Evolutionary conservation across 2,329 filamentous ascomycete species (phyloP).

Genomic region (Sporothrix luriei): DNA sequence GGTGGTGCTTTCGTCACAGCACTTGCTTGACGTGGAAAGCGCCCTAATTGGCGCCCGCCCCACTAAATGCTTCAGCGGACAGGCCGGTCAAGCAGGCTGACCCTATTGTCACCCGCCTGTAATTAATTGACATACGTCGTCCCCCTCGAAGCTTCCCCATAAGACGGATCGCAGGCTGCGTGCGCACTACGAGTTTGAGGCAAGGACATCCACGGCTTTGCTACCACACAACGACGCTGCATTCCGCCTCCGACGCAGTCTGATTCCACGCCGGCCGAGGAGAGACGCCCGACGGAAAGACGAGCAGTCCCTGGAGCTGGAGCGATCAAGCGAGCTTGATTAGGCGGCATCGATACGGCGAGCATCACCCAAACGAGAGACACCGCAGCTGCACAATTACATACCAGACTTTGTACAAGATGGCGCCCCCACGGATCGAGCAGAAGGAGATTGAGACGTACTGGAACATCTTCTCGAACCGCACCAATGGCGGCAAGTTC

Average conservation of each 20-base stretch:
- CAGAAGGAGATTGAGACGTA: slow-evolving; percentile 65
- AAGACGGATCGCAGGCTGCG: neutral
- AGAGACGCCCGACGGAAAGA: neutral
- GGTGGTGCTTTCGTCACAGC: neutral
- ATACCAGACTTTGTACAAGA: slow-evolving; percentile 40
- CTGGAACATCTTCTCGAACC: slow-evolving; percentile 65
- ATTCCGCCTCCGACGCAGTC: neutral
- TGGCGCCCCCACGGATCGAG: slow-evolving; percentile 65
- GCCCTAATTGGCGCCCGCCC: neutral
- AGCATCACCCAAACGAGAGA: neutral
- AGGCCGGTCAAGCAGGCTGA: slow-evolving; percentile 9
- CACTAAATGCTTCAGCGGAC: slow-evolving; percentile 8
- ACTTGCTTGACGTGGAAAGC: neutral
- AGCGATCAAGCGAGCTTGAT: neutral
- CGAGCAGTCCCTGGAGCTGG: neutral
- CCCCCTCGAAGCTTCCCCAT: slow-evolving; percentile 24
- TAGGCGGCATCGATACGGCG: neutral
- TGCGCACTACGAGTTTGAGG: slow-evolving; percentile 11
- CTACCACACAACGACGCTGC: neutral
- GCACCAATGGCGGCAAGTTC: slow-evolving; percentile 62
- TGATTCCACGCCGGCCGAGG: neutral
- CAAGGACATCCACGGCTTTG: slow-evolving; percentile 9
- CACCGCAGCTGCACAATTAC: neutral
- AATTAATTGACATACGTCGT: slow-evolving; percentile 3
- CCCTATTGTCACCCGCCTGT: neutral